These are phyloP conservation scores for Dendrostoma leiphaemia DNA, from an alignment of 2,329 filamentous ascomycete species.

Conservation along the genomic window DNA sequence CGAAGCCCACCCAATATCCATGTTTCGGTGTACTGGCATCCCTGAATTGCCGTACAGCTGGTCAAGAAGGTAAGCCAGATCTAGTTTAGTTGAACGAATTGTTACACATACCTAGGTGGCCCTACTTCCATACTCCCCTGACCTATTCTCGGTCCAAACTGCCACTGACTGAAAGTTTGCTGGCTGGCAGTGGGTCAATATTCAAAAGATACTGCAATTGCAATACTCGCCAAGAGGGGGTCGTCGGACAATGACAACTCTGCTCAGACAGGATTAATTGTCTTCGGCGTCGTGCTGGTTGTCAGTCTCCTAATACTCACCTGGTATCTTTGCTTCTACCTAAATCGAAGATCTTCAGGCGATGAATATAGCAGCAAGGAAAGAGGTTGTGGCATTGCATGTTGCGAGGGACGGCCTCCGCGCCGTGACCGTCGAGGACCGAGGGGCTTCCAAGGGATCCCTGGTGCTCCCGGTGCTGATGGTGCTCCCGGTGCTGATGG, in stretches of 20 bases:
- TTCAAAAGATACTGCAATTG: not conserved
- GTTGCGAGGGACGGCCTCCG: not conserved
- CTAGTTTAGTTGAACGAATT: not conserved
- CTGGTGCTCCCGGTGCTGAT: not conserved
- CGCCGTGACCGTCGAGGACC: not conserved
- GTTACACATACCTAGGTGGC: too few relatives aligned
- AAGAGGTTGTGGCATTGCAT: not conserved
- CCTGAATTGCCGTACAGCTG: not conserved
- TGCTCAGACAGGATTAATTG: not conserved
- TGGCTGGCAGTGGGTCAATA: not conserved
- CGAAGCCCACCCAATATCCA: not conserved
- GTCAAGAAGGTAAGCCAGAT: not conserved
- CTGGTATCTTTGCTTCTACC: slow-evolving; percentile 1
- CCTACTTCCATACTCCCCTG: not conserved
- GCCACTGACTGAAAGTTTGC: not conserved
- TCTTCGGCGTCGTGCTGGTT: not conserved
- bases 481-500: not conserved
- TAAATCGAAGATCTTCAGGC: not conserved
- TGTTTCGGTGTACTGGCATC: not conserved
- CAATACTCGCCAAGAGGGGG: not conserved
- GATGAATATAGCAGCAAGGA: not conserved
- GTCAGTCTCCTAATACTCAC: not conserved
- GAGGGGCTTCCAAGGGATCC: too few relatives aligned
- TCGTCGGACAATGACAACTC: not conserved
- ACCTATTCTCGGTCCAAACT: not conserved